These are phyloP conservation scores for Trichoderma arundinaceum DNA, from an alignment of 2,329 filamentous ascomycete genomes.

Conservation along the genomic window DNA sequence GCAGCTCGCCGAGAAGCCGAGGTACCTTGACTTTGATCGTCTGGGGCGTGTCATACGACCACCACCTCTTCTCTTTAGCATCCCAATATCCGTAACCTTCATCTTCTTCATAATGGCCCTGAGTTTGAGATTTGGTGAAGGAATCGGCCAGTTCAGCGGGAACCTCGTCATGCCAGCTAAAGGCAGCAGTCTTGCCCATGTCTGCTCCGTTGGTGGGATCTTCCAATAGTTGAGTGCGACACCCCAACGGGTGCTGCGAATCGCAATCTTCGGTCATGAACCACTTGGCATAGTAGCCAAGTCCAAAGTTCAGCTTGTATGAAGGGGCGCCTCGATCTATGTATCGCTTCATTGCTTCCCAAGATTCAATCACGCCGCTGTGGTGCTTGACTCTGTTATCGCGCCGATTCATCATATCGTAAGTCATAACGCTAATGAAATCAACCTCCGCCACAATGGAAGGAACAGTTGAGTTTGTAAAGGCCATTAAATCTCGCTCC, in stretches of 20 bases:
- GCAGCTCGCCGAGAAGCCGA: conserved; percentile 59
- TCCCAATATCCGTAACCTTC: conserved; percentile 77
- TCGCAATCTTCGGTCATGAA: conserved; percentile 58
- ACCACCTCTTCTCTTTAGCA: conserved; percentile 63
- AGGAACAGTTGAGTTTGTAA: conserved; percentile 62
- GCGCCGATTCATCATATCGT: conserved; percentile 73
- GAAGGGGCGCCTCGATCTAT: conserved; percentile 58
- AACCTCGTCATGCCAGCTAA: conserved; percentile 64
- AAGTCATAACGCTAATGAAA: conserved; percentile 72
- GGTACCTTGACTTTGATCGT: conserved; percentile 67
- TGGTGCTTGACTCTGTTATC: conserved; percentile 69
- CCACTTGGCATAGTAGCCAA: conserved; percentile 72
- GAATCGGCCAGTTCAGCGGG: conserved; percentile 60
- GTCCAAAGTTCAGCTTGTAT: conserved; percentile 64
- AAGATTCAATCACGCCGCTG: conserved; percentile 63
- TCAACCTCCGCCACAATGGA: conserved; percentile 65
- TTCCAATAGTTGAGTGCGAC: conserved; percentile 62
- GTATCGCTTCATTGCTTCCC: conserved; percentile 63
- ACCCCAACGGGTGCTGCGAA: conserved; percentile 55
- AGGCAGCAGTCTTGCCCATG: conserved; percentile 61
- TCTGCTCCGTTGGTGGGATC: conserved; percentile 63
- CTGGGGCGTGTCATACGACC: conserved; percentile 72
- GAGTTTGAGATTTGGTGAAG: conserved; percentile 59
- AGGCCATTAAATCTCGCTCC: conserved; percentile 70
- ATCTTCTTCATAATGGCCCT: conserved; percentile 60